A percentile compares a stretch with the other conserved stretches of the same genome.
phyloP scores from a whole-genome alignment of 768 basidiomycete genomes.

The Hirschioporus abietinus region DNA sequence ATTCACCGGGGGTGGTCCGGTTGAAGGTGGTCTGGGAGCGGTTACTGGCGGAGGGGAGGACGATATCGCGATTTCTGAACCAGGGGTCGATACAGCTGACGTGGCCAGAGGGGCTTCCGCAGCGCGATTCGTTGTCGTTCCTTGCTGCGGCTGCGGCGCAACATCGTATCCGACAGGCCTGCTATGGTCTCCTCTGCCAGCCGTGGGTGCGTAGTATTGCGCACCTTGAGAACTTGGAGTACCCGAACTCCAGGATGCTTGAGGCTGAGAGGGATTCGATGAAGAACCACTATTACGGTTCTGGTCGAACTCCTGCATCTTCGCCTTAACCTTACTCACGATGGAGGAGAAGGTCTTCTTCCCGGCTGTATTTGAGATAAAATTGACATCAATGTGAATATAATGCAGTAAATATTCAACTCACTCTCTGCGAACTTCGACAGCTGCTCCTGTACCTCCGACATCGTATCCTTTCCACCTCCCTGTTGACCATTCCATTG shows the following conservation, averaged over 20 bases:
- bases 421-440: slow-evolving; percentile 73
- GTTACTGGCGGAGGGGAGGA: slow-evolving; percentile 2
- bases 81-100: background rate
- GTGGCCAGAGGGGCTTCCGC: background rate
- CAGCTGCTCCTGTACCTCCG: slow-evolving; percentile 71
- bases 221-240: background rate
- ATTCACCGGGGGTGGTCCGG: slow-evolving; percentile 1
- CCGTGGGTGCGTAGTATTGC: background rate
- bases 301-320: slow-evolving; percentile 78
- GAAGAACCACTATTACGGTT: background rate
- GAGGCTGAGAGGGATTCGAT: background rate
- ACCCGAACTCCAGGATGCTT: background rate
- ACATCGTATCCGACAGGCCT: background rate
- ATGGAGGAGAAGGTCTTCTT: slow-evolving; percentile 73
- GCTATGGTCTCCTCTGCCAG: background rate
- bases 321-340: slow-evolving; percentile 74
- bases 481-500: slow-evolving; percentile 8
- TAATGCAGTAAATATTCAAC: slow-evolving; percentile 21
- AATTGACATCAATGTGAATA: background rate
- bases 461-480: slow-evolving; percentile 46
- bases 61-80: background rate
- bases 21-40: background rate
- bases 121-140: background rate
- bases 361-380: slow-evolving; percentile 40
- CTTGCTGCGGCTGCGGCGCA: background rate